These are phyloP conservation scores for Aspergillus heteromorphus DNA, from an alignment of 495 filamentous ascomycete species.

Conservation along the genomic window DNA sequence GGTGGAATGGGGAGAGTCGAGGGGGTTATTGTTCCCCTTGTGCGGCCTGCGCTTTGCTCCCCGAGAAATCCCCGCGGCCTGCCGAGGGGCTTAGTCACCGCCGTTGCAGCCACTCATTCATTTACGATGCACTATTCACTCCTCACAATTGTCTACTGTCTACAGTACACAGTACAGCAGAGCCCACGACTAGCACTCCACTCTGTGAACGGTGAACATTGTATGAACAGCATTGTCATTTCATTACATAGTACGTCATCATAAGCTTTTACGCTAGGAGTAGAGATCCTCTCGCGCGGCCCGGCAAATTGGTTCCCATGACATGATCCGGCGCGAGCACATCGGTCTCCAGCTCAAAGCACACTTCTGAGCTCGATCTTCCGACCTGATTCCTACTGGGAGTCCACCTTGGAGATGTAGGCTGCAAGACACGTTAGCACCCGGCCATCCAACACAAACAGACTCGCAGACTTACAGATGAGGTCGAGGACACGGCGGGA, in stretches of 20 bases:
- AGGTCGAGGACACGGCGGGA: constrained; percentile 98
- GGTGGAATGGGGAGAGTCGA: background rate
- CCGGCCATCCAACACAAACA: constrained; percentile 3
- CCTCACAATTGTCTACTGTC: too few species aligned
- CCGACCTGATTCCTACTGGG: constrained; percentile 43
- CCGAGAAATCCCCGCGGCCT: background rate
- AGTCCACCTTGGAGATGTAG: constrained; percentile 88
- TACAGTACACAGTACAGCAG: too few species aligned
- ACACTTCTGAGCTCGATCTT: constrained; percentile 29
- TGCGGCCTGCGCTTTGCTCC: background rate
- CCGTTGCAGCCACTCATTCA: too few species aligned
- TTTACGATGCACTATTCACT: too few species aligned
- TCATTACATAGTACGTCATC: constrained; percentile 31
- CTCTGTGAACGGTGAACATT: too few species aligned
- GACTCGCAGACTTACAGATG: constrained; percentile 60
- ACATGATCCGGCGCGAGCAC: constrained; percentile 2
- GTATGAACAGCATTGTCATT: constrained; percentile 19
- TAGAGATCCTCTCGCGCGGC: constrained; percentile 4
- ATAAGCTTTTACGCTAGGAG: constrained; percentile 18
- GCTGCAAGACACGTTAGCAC: constrained; percentile 30
- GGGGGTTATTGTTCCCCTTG: background rate
- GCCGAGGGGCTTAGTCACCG: background rate
- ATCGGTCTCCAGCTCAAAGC: constrained; percentile 24
- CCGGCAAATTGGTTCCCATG: background rate
- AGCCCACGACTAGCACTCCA: too few species aligned